Evolutionary conservation across 2,329 filamentous ascomycete genomes (phyloP), one percentile per base, ranked within the genome.

Genomic region (Epichloe amarillans): DNA sequence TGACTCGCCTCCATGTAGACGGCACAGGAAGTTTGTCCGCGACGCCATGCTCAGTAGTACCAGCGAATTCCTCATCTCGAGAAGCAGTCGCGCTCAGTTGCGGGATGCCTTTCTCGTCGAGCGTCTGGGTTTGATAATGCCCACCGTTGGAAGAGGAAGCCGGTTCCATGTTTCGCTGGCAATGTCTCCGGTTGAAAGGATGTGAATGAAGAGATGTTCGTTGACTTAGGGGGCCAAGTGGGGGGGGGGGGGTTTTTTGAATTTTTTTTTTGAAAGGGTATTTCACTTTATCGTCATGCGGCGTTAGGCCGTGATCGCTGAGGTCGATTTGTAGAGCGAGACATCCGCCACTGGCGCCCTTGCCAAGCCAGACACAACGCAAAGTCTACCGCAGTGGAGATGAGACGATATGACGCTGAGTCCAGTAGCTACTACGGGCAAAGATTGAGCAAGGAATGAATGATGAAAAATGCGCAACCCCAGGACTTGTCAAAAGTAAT

Each of bases 1-100:
- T 65, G 26, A 57, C 17, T 12, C 40, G 38, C 41, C 38, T 52
- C 37, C 50, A 14, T 23, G 35, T 54, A 15, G 48, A 47, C 36
- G 48, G 38, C 47, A 45, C 46, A 17, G 46, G 35, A 30, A 40
- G 11, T 17, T 50, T 47, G 12, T 38, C 39, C 12, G 47, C 23
- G 11, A 49, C 17, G 3, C 44, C 35, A 23, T 33, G 46, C 8
- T 49, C 50, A 11, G 17, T 21, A 12, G 17, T 41, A 36, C 14
- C n/a, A 23, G 8, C 17, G n/a, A 14, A 37, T 35, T 41, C 23
- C 3, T 45, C 50, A 26, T 48, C 46, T 39, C 15, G 14, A 36
- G 41, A 37, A 17, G 41, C 36, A 23, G 42, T 30, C 10, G 50
- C 41, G 21, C 50, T 49, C 15, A 21, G 42, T 7, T 12, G 46